Evolutionary conservation across 805 yeast genomes (phyloP).

Genomic region (Dipodascus albidus): DNA sequence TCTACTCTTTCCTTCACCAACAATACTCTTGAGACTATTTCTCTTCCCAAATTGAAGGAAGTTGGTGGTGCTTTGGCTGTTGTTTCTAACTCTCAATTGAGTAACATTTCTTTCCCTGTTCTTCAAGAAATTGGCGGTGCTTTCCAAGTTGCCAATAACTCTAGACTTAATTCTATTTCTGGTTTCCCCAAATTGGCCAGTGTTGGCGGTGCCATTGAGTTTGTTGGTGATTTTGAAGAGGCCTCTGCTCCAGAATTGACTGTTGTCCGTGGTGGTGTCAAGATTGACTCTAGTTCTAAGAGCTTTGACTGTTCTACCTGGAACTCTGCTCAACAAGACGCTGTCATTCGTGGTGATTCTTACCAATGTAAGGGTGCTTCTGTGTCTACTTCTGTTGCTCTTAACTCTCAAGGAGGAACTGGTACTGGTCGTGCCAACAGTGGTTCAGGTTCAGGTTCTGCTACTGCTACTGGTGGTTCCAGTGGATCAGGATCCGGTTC

Average conservation of each 20-base stretch:
- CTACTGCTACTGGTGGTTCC: conserved; percentile 2
- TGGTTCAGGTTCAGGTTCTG: conserved; percentile 11
- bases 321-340: conserved; percentile 57
- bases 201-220: conserved; percentile 79
- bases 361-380: conserved; percentile 35
- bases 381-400: conserved; percentile 15
- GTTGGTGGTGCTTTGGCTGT: conserved; percentile 79
- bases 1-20: conserved; percentile 72
- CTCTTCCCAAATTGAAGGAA: conserved; percentile 35
- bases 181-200: conserved; percentile 66
- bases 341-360: conserved; percentile 85
- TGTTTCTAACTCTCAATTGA: conserved; percentile 61
- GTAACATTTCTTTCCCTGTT: conserved; percentile 53
- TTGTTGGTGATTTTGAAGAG: conserved; percentile 69
- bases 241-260: conserved; percentile 65
- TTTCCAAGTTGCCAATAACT: conserved; percentile 79
- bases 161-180: conserved; percentile 47
- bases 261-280: conserved; percentile 88
- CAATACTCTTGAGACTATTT: conserved; percentile 40
- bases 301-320: conserved; percentile 75
- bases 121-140: conserved; percentile 85
- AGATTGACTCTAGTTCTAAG: conserved; percentile 55
- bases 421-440: conserved; percentile 6
- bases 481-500: background rate
- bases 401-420: conserved; percentile 6